phyloP scores from a whole-genome alignment of 768 basidiomycete species.

The Suillus lakei region DNA sequence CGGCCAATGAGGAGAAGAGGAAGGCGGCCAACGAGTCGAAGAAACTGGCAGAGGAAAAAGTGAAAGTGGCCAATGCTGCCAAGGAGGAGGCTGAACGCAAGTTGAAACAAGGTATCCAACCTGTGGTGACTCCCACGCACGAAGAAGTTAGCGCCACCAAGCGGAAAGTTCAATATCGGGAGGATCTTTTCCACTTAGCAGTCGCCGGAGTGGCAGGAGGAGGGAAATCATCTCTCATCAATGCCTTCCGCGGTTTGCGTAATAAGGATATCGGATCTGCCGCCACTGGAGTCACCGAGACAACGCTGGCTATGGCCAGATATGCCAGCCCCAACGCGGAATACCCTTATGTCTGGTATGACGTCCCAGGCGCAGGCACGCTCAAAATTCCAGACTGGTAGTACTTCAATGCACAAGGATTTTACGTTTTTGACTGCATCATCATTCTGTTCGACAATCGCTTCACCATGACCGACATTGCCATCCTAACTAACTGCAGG shows the following conservation, averaged over 20 bases:
- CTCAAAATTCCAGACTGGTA: conserved; percentile 40
- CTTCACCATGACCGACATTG: conserved; percentile 41
- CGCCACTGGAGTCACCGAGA: conserved; percentile 37
- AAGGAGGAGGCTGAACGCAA: conserved; percentile 19
- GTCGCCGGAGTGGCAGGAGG: conserved; percentile 35
- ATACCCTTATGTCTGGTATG: conserved; percentile 39
- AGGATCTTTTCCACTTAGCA: conserved; percentile 35
- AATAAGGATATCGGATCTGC: conserved; percentile 35
- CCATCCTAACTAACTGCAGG: conserved; percentile 36
- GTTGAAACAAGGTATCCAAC: conserved; percentile 32
- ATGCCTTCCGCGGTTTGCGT: conserved; percentile 36
- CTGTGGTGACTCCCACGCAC: conserved; percentile 33
- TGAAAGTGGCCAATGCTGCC: conserved; percentile 4
- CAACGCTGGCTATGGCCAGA: conserved; percentile 33
- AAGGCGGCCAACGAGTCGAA: conserved; percentile 19
- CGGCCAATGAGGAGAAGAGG: conserved; percentile 25
- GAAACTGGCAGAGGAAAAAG: conserved; percentile 21
- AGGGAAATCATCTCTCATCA: conserved; percentile 37
- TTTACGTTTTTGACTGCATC: conserved; percentile 42
- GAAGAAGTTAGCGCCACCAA: conserved; percentile 31
- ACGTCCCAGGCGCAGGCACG: conserved; percentile 43
- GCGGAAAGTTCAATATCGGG: conserved; percentile 28
- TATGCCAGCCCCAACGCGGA: conserved; percentile 31
- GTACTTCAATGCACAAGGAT: conserved; percentile 43
- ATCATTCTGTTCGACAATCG: conserved; percentile 40